These are phyloP conservation scores for Saussurea involucrata DNA, from an alignment of 129 eudicot species.

Conservation along the genomic window DNA sequence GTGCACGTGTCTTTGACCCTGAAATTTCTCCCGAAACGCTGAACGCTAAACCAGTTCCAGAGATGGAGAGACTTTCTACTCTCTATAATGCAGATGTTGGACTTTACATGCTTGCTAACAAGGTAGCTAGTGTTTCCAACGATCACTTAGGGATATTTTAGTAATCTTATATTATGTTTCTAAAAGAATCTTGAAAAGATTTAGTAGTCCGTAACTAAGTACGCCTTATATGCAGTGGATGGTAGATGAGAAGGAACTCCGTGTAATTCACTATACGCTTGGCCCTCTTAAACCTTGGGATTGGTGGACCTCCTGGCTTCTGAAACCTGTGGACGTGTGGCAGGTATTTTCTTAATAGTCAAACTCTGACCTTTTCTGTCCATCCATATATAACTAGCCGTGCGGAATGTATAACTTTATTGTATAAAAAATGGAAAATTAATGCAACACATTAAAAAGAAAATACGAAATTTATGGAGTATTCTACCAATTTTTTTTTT, in stretches of 20 bases:
- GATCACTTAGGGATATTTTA: neutral
- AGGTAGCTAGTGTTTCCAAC: slow-evolving; percentile 42
- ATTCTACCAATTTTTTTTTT: too few relatives aligned
- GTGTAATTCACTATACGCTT: slow-evolving; percentile 93
- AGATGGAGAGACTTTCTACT: slow-evolving; percentile 97
- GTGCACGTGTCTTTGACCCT: slow-evolving; percentile 91
- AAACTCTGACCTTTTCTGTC: neutral
- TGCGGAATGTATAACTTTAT: neutral
- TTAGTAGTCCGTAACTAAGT: neutral
- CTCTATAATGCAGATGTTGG: slow-evolving; percentile 99
- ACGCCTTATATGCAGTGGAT: slow-evolving; percentile 69
- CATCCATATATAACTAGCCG: neutral
- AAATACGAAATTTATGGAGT: too few relatives aligned
- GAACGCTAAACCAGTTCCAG: slow-evolving; percentile 75
- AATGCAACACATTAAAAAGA: neutral
- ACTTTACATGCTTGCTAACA: slow-evolving; percentile 99
- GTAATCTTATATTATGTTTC: slow-evolving; percentile 2
- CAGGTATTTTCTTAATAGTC: slow-evolving; percentile 51
- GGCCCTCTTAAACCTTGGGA: slow-evolving; percentile 99
- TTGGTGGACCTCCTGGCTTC: slow-evolving; percentile 99
- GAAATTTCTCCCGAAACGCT: slow-evolving; percentile 48
- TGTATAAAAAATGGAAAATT: too few relatives aligned
- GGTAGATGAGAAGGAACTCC: slow-evolving; percentile 89
- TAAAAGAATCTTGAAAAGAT: neutral
- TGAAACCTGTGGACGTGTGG: slow-evolving; percentile 96